A percentile compares a stretch with the other conserved stretches of the same genome.
Conservation (phyloP, 2,329 filamentous ascomycete genomes). For the Pleurostoma richardsiae region DNA sequence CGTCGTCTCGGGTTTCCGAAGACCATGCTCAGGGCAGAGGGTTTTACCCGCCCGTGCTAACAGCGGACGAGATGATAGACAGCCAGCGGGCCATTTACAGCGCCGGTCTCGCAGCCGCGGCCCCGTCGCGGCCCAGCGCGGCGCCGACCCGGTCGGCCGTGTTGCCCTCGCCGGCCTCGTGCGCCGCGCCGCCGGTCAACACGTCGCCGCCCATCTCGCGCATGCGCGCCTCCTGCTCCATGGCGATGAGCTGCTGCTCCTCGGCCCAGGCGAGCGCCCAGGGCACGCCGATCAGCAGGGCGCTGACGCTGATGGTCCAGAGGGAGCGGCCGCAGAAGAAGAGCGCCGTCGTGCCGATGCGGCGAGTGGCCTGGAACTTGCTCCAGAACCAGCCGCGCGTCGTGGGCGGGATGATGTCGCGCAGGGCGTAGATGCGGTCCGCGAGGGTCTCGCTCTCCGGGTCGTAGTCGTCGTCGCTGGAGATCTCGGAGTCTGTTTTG, state of each 20-base stretch:
- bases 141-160: constrained; percentile 46
- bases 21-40: no score
- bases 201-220: constrained; percentile 82
- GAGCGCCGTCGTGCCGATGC: constrained; percentile 55
- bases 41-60: no score
- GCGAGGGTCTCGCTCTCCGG: constrained; percentile 51
- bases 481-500: constrained; percentile 71
- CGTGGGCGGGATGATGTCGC: constrained; percentile 71
- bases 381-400: constrained; percentile 64
- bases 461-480: constrained; percentile 70
- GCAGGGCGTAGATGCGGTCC: constrained; percentile 67
- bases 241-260: constrained; percentile 94
- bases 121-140: constrained; percentile 41
- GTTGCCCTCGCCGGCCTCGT: constrained; percentile 20
- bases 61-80: neutral
- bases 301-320: constrained; percentile 87
- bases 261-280: constrained; percentile 91
- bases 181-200: constrained; percentile 40
- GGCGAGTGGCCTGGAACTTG: constrained; percentile 49
- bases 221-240: constrained; percentile 97
- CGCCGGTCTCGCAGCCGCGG: constrained; percentile 40
- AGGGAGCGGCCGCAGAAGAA: constrained; percentile 78
- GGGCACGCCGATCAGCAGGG: constrained; percentile 84
- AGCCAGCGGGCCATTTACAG: constrained; percentile 31
- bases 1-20: no score